These are phyloP conservation scores for Quillaja saponaria DNA, from an alignment of 306 rosid genomes.

Conservation along the genomic window DNA sequence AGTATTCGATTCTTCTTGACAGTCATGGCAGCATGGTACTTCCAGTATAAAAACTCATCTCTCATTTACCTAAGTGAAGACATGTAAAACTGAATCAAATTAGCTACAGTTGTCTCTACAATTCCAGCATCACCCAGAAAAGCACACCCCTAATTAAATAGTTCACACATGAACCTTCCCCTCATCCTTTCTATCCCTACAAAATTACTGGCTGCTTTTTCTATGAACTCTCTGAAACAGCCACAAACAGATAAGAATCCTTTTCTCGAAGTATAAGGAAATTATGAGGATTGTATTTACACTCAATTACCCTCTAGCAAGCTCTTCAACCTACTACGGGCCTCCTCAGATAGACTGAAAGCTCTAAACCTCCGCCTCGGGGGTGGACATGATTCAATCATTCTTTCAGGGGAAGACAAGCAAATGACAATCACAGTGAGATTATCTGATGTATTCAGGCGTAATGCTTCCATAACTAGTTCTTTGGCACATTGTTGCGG, in stretches of 20 bases:
- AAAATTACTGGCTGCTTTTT: slow-evolving; percentile 68
- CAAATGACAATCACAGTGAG: slow-evolving; percentile 80
- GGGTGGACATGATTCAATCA: slow-evolving; percentile 46
- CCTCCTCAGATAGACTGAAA: slow-evolving; percentile 59
- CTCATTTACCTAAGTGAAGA: neutral
- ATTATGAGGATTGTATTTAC: slow-evolving; percentile 33
- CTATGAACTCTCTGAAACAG: slow-evolving; percentile 51
- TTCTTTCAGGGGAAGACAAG: slow-evolving; percentile 51
- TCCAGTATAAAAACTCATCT: neutral
- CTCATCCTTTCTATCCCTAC: slow-evolving; percentile 51
- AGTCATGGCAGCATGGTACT: no score
- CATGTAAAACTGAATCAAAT: slow-evolving; percentile 21
- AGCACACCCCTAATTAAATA: slow-evolving; percentile 23
- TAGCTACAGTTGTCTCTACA: slow-evolving; percentile 28
- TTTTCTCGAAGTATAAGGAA: slow-evolving; percentile 28
- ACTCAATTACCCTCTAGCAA: slow-evolving; percentile 59
- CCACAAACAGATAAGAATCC: slow-evolving; percentile 46
- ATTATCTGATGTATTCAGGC: slow-evolving; percentile 66
- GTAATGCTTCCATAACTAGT: slow-evolving; percentile 75
- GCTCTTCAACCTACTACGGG: slow-evolving; percentile 57
- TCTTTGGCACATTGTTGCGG: slow-evolving; percentile 81
- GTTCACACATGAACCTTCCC: slow-evolving; percentile 1
- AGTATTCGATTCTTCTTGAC: no score
- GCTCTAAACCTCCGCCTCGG: slow-evolving; percentile 59
- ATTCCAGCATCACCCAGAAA: slow-evolving; percentile 12